Conservation (phyloP, 345 rosid genomes). For the Combretum micranthum region DNA sequence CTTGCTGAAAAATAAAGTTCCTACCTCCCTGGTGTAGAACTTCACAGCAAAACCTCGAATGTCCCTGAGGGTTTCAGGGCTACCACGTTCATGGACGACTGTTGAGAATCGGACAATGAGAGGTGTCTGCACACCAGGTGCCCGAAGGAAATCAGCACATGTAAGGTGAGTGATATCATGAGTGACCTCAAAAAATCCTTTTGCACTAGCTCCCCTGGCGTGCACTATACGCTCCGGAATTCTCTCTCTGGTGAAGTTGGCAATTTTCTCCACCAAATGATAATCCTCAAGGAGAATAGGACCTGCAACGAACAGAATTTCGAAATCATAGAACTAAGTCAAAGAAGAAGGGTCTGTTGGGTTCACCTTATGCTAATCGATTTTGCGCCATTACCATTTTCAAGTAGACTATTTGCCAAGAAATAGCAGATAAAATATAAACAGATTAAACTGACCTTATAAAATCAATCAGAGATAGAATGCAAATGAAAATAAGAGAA, state of each 20-base stretch:
- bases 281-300: slow-evolving; percentile 96
- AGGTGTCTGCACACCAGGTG: slow-evolving; percentile 92
- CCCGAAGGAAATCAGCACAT: slow-evolving; percentile 93
- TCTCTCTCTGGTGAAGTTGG: slow-evolving; percentile 88
- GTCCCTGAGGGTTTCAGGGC: slow-evolving; percentile 95
- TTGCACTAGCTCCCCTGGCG: slow-evolving; percentile 97
- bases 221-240: slow-evolving; percentile 99
- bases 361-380: too few species aligned
- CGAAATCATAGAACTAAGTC: background rate
- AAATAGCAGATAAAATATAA: too few species aligned
- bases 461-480: too few species aligned
- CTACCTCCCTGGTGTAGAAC: slow-evolving; percentile 96
- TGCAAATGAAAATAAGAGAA: background rate
- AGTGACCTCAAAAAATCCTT: slow-evolving; percentile 98
- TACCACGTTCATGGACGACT: slow-evolving; percentile 96
- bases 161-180: slow-evolving; percentile 72
- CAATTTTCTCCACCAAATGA: slow-evolving; percentile 85
- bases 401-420: too few species aligned
- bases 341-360: too few species aligned
- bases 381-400: too few species aligned
- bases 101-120: slow-evolving; percentile 96
- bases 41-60: slow-evolving; percentile 98
- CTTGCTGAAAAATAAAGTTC: background rate
- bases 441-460: too few species aligned
- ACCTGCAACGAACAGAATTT: slow-evolving; percentile 31